Conservation (phyloP, 2,329 filamentous ascomycete species). For the Aspergillus vadensis region DNA sequence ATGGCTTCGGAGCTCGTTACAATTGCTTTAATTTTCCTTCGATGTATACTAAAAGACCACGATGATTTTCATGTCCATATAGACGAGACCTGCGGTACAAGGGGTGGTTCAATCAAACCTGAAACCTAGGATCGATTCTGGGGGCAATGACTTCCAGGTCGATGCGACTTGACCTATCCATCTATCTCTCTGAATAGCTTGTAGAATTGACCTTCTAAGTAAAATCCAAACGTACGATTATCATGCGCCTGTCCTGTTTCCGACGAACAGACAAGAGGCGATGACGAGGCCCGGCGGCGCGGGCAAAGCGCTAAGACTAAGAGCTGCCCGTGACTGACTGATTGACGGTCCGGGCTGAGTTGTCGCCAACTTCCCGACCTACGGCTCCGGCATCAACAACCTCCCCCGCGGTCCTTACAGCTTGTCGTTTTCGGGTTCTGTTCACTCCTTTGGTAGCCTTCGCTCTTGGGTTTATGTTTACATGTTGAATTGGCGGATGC, state of each 20-base stretch:
- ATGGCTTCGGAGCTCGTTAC: constrained; percentile 25
- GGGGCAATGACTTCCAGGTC: background rate
- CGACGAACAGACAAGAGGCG: background rate
- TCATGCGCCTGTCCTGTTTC: too few relatives aligned
- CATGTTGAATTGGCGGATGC: constrained; percentile 12
- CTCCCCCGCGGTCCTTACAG: background rate
- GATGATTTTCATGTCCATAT: constrained; percentile 26
- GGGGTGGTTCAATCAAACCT: background rate
- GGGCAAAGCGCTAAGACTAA: background rate
- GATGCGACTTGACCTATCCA: background rate
- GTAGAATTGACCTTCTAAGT: background rate
- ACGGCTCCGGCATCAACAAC: constrained; percentile 3
- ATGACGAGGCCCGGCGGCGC: background rate
- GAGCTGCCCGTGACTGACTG: constrained; percentile 2
- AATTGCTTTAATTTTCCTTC: constrained; percentile 19
- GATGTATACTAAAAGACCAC: constrained; percentile 20
- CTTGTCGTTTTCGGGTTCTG: background rate
- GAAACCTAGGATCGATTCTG: background rate
- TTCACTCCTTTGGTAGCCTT: constrained; percentile 5
- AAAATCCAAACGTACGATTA: too few relatives aligned
- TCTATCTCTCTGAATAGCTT: background rate
- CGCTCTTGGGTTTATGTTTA: background rate
- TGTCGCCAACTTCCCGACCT: constrained; percentile 3
- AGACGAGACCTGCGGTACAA: constrained; percentile 8
- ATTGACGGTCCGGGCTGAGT: background rate